phyloP scores from a whole-genome alignment of 2,329 filamentous ascomycete genomes.

The Fonsecaea erecta region DNA sequence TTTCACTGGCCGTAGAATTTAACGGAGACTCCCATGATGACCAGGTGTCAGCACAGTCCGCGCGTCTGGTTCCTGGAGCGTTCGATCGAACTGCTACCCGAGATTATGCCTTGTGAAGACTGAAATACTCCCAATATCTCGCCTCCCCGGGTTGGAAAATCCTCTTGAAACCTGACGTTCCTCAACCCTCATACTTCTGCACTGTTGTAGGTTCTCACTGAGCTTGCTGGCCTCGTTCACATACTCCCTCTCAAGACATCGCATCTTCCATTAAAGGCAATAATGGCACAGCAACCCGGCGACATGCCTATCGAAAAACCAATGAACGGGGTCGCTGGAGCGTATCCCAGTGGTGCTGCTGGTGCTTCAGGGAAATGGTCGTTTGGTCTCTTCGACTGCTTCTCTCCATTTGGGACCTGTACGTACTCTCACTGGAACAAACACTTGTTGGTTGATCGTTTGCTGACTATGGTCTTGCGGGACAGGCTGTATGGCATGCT shows the following conservation, averaged over 20 bases:
- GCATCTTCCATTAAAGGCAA: neutral
- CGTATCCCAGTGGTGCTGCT: constrained; percentile 16
- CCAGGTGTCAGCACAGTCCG: neutral
- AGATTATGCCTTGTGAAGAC: neutral
- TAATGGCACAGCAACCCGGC: constrained; percentile 7
- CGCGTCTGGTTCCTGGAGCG: neutral
- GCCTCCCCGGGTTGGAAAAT: neutral
- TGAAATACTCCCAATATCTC: neutral
- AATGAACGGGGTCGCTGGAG: constrained; percentile 3
- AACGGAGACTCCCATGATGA: neutral
- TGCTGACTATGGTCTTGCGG: neutral
- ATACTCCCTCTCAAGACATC: neutral
- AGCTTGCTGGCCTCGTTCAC: neutral
- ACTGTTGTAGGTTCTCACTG: neutral
- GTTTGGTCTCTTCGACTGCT: constrained; percentile 43
- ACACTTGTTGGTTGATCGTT: neutral
- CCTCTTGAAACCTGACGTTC: neutral
- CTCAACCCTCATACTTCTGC: neutral
- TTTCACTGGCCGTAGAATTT: neutral
- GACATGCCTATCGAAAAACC: constrained; percentile 9
- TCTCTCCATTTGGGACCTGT: constrained; percentile 43
- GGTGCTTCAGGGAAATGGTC: constrained; percentile 40
- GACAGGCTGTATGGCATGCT: constrained; percentile 41
- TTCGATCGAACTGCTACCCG: neutral
- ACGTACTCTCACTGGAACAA: constrained; percentile 8